Evolutionary conservation across 2,329 filamentous ascomycete species (phyloP).

Genomic region (Sclerotinia borealis): DNA sequence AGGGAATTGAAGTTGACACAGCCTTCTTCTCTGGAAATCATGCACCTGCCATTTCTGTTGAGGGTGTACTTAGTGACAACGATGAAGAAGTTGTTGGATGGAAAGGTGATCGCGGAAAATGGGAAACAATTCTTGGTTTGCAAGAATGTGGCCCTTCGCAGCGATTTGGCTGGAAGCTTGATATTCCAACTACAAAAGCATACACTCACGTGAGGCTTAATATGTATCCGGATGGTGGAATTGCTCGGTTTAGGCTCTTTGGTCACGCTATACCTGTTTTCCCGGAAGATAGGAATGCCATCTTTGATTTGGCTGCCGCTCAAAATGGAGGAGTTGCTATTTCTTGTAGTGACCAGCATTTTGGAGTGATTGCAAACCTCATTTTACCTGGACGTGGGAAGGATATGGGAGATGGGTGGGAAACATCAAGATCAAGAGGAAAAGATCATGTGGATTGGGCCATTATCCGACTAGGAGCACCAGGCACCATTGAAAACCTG

Average conservation of each 20-base stretch:
- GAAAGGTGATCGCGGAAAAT: conserved; percentile 53
- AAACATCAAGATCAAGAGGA: conserved; percentile 68
- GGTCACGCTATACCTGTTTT: conserved; percentile 73
- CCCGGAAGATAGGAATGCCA: conserved; percentile 55
- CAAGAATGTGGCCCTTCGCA: conserved; percentile 69
- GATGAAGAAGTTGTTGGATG: conserved; percentile 61
- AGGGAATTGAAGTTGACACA: conserved; percentile 74
- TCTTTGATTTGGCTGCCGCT: conserved; percentile 71
- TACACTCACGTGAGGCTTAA: conserved; percentile 76
- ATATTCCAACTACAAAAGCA: conserved; percentile 51
- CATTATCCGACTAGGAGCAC: conserved; percentile 66
- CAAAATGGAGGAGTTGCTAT: conserved; percentile 73
- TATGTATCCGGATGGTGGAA: conserved; percentile 83
- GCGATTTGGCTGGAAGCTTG: conserved; percentile 67
- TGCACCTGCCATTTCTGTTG: conserved; percentile 70
- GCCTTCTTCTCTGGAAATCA: conserved; percentile 79
- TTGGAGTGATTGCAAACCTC: conserved; percentile 74
- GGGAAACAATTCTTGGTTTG: conserved; percentile 65
- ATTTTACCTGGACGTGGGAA: conserved; percentile 71
- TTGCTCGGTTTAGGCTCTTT: conserved; percentile 72
- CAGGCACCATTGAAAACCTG: conserved; percentile 58
- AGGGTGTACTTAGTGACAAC: conserved; percentile 63
- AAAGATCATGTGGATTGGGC: conserved; percentile 74
- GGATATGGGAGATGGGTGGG: conserved; percentile 88
- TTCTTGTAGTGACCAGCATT: conserved; percentile 77